Evolutionary conservation across 2,329 filamentous ascomycete genomes (phyloP).

Genomic region (Magnaporthiopsis poae): DNA sequence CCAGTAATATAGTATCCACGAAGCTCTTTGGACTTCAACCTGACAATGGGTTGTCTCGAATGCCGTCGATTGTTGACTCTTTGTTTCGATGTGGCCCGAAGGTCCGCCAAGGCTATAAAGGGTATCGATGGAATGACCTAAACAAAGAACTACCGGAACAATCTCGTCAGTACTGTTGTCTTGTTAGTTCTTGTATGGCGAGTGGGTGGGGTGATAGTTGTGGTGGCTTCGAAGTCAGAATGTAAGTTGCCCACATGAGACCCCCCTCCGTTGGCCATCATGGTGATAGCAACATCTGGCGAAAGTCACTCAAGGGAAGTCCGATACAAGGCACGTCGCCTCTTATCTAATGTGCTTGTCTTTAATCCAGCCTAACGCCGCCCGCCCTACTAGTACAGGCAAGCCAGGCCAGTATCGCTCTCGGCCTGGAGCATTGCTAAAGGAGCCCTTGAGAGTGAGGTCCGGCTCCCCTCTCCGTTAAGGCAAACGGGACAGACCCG

Average conservation of each 20-base stretch:
- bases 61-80: background rate
- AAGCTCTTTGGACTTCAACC: no score
- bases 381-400: slow-evolving; percentile 18
- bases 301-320: background rate
- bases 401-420: background rate
- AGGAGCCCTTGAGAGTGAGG: background rate
- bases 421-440: background rate
- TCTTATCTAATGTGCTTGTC: slow-evolving; percentile 1
- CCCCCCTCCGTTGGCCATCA: background rate
- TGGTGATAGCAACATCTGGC: background rate
- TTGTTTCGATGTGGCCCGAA: background rate
- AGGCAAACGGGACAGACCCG: background rate
- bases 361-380: slow-evolving; percentile 15
- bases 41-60: background rate
- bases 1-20: background rate
- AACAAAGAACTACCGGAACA: background rate
- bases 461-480: background rate
- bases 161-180: background rate
- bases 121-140: background rate
- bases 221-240: background rate
- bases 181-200: background rate
- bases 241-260: no score
- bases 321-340: background rate
- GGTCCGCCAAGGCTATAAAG: no score
- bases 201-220: background rate